These are phyloP conservation scores for Suhomyces prunicola DNA, from an alignment of 805 yeast genomes.

Conservation along the genomic window DNA sequence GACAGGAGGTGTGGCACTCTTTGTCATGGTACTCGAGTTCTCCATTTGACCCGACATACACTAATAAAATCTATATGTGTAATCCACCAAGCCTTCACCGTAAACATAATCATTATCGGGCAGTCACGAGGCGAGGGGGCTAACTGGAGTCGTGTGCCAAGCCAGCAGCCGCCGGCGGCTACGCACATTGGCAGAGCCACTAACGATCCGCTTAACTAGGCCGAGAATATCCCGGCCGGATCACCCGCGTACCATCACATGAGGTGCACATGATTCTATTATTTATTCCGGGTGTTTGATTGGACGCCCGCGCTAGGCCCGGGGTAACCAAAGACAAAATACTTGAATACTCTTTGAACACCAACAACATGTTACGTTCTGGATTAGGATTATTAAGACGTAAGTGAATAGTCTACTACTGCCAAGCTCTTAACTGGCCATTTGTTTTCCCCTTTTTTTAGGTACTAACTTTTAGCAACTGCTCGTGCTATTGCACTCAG, in stretches of 20 bases:
- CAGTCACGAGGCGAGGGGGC: constrained; percentile 2
- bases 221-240: neutral
- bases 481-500: constrained; percentile 1
- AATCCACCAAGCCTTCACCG: neutral
- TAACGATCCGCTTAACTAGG: neutral
- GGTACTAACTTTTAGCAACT: constrained; percentile 2
- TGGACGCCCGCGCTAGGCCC: constrained; percentile 9
- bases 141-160: neutral
- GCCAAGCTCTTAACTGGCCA: neutral
- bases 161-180: neutral
- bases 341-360: neutral
- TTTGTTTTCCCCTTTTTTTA: neutral
- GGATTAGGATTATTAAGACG: constrained; percentile 31
- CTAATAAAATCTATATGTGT: neutral
- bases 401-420: constrained; percentile 9
- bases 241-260: neutral
- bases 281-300: constrained; percentile 7
- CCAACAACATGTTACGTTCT: constrained; percentile 28
- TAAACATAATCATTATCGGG: neutral
- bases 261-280: constrained; percentile 6
- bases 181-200: neutral
- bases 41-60: neutral
- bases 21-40: neutral
- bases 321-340: constrained; percentile 1
- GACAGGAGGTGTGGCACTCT: neutral